A percentile compares a stretch with the other conserved stretches of the same genome.
Conservation (phyloP, 139 green algal species). For the Trebouxia sp. region DNA sequence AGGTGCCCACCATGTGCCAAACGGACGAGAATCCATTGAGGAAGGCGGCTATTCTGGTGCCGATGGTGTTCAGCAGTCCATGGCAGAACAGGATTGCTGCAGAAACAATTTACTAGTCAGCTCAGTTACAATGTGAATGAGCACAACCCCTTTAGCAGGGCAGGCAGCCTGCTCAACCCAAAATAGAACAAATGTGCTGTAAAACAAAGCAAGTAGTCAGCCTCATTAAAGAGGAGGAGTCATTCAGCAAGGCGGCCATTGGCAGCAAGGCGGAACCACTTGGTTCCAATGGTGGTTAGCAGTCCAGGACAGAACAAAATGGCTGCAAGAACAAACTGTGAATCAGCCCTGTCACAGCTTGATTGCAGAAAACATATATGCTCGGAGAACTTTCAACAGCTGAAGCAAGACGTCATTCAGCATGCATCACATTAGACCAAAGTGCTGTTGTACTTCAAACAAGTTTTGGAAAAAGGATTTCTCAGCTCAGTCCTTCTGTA, state of each 20-base stretch:
- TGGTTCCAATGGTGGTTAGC: neutral
- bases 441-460: neutral
- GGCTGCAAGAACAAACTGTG: too few relatives aligned
- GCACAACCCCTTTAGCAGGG: neutral
- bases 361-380: too few relatives aligned
- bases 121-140: neutral
- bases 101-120: neutral
- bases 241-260: neutral
- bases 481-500: neutral
- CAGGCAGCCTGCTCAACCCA: neutral
- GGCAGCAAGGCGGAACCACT: neutral
- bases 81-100: constrained; percentile 39
- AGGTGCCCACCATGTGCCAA: constrained; percentile 54
- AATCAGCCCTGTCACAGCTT: too few relatives aligned
- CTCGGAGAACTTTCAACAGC: too few relatives aligned
- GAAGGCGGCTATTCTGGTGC: constrained; percentile 36
- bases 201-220: neutral
- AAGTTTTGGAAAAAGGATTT: neutral
- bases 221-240: neutral
- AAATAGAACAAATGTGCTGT: neutral
- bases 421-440: neutral
- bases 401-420: neutral
- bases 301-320: too few relatives aligned
- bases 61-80: constrained; percentile 46
- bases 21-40: constrained; percentile 42